phyloP scores from a whole-genome alignment of 768 basidiomycete genomes.

The Asterophora parasitica region DNA sequence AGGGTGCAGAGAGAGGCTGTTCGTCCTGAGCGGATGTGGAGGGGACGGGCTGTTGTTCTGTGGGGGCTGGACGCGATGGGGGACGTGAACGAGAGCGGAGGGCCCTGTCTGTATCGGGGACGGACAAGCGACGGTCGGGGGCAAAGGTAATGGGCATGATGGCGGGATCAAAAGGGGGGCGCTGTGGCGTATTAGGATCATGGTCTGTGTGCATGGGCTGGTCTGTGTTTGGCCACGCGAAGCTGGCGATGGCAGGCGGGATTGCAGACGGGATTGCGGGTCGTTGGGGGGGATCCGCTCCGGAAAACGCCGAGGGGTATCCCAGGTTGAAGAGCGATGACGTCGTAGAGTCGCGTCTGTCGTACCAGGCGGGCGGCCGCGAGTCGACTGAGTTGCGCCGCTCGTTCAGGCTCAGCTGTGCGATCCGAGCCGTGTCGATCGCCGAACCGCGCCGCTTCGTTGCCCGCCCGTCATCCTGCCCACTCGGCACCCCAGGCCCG shows the following conservation, averaged over 20 bases:
- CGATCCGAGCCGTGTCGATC: slow-evolving; percentile 72
- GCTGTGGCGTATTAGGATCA: slow-evolving; percentile 37
- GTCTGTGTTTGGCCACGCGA: slow-evolving; percentile 61
- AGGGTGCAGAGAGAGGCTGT: slow-evolving; percentile 35
- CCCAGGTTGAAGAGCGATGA: slow-evolving; percentile 60
- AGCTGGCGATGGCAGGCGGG: slow-evolving; percentile 60
- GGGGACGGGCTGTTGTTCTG: too few relatives aligned
- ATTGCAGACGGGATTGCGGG: slow-evolving; percentile 55
- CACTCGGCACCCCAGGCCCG: slow-evolving; percentile 61
- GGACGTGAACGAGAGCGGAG: slow-evolving; percentile 68
- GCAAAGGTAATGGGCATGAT: slow-evolving; percentile 56
- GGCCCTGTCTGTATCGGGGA: slow-evolving; percentile 55
- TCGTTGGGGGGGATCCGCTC: slow-evolving; percentile 58
- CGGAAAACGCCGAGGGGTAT: slow-evolving; percentile 54
- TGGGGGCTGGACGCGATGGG: slow-evolving; percentile 56
- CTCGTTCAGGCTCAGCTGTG: slow-evolving; percentile 71
- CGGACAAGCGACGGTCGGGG: slow-evolving; percentile 74
- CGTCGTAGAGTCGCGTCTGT: slow-evolving; percentile 71
- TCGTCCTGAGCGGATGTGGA: slow-evolving; percentile 38
- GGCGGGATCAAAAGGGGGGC: slow-evolving; percentile 47
- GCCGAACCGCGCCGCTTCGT: slow-evolving; percentile 83
- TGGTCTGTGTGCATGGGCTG: slow-evolving; percentile 41
- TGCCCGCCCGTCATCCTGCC: slow-evolving; percentile 60
- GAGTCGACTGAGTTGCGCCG: slow-evolving; percentile 72
- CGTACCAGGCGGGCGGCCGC: slow-evolving; percentile 58